Conservation (phyloP, 176 grass and related monocot genomes). For the Triticum dicoccoides region DNA sequence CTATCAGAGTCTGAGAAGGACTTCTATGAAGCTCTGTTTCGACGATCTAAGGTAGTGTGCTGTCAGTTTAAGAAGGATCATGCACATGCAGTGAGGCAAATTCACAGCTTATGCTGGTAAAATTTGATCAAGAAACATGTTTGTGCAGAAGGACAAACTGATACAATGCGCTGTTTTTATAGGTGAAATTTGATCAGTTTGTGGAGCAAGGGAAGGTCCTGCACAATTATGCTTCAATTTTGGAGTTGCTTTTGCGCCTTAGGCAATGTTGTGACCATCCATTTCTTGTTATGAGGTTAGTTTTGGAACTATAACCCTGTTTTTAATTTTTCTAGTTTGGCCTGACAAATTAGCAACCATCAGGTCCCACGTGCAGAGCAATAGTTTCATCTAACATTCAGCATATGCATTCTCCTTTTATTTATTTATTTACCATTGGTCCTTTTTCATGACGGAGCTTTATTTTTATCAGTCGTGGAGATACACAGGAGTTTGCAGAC, state of each 20-base stretch:
- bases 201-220: slow-evolving; percentile 97
- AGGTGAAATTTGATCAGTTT: slow-evolving; percentile 99
- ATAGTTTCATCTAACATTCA: slow-evolving; percentile 16
- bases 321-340: background rate
- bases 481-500: slow-evolving; percentile 91
- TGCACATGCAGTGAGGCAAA: slow-evolving; percentile 6
- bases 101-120: slow-evolving; percentile 49
- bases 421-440: slow-evolving; percentile 7
- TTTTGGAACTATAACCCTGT: slow-evolving; percentile 21
- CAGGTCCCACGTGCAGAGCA: background rate
- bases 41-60: slow-evolving; percentile 67
- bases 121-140: slow-evolving; percentile 53
- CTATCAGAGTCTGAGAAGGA: slow-evolving; percentile 89
- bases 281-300: slow-evolving; percentile 95
- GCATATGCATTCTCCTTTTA: background rate
- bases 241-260: slow-evolving; percentile 96
- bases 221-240: slow-evolving; percentile 97
- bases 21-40: slow-evolving; percentile 93
- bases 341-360: background rate
- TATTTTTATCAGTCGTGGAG: slow-evolving; percentile 69
- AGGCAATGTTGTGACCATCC: slow-evolving; percentile 98
- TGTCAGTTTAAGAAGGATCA: slow-evolving; percentile 14
- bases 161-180: slow-evolving; percentile 20
- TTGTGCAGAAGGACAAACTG: slow-evolving; percentile 12
- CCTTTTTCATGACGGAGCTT: slow-evolving; percentile 28